These are phyloP conservation scores for Debaryomyces robertsiae DNA, from an alignment of 1,139 yeast species.

Conservation along the genomic window DNA sequence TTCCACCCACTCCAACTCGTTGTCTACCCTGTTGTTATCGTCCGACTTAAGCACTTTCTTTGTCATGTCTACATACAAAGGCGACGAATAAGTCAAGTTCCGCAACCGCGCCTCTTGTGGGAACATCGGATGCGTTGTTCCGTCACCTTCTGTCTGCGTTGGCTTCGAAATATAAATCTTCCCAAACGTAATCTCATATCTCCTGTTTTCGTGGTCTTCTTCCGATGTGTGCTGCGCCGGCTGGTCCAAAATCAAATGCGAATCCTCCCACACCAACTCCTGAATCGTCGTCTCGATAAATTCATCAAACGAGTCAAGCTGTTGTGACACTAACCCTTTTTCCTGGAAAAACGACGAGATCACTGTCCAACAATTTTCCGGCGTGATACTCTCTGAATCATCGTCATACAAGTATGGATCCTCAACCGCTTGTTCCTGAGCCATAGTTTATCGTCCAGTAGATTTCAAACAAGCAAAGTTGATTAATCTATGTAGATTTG, in stretches of 20 bases:
- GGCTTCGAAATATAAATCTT: slow-evolving; percentile 96
- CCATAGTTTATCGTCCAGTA: slow-evolving; percentile 14
- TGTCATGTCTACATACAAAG: slow-evolving; percentile 93
- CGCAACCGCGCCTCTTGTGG: slow-evolving; percentile 98
- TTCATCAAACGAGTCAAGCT: slow-evolving; percentile 96
- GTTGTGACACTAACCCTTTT: slow-evolving; percentile 96
- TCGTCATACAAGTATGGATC: slow-evolving; percentile 73
- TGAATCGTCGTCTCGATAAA: slow-evolving; percentile 96
- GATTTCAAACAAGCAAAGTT: slow-evolving; percentile 5
- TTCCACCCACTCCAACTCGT: slow-evolving; percentile 75
- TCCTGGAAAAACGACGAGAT: slow-evolving; percentile 95
- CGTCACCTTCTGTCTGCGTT: slow-evolving; percentile 98
- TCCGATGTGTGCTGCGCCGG: slow-evolving; percentile 97
- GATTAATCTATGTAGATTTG: slow-evolving; percentile 8
- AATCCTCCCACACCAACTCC: slow-evolving; percentile 95
- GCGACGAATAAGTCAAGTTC: slow-evolving; percentile 93
- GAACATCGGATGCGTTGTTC: slow-evolving; percentile 96
- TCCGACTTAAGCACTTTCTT: slow-evolving; percentile 85
- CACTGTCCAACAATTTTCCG: slow-evolving; percentile 99
- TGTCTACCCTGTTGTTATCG: slow-evolving; percentile 60
- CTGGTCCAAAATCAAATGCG: slow-evolving; percentile 90
- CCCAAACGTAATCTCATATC: slow-evolving; percentile 95
- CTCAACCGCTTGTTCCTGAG: slow-evolving; percentile 26
- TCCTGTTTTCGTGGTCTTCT: slow-evolving; percentile 82
- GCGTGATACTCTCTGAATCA: slow-evolving; percentile 76